Conservation (phyloP, 2,329 filamentous ascomycete species). For the Xylaria sp. region DNA sequence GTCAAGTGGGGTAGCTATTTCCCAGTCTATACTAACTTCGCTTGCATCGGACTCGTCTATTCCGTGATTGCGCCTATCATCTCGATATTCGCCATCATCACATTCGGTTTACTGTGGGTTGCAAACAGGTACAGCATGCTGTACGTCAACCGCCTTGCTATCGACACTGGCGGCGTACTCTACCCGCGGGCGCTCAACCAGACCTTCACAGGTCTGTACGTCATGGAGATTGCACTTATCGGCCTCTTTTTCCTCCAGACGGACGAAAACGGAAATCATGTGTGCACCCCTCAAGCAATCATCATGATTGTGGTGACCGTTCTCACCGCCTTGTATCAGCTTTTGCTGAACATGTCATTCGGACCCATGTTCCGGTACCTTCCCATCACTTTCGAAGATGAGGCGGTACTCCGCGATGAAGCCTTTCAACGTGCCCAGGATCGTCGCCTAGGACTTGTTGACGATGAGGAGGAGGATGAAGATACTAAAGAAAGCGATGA, state of each 20-base stretch:
- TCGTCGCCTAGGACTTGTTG: conserved; percentile 70
- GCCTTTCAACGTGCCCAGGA: conserved; percentile 86
- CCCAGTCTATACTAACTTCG: conserved; percentile 95
- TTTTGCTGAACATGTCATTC: conserved; percentile 84
- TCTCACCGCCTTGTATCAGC: conserved; percentile 81
- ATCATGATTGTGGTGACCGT: conserved; percentile 81
- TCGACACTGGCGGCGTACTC: conserved; percentile 90
- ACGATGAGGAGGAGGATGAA: conserved; percentile 62
- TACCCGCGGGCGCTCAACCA: conserved; percentile 96
- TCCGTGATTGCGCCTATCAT: conserved; percentile 90
- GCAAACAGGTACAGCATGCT: conserved; percentile 97
- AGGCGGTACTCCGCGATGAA: conserved; percentile 89
- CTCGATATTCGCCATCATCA: conserved; percentile 91
- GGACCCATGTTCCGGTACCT: conserved; percentile 87
- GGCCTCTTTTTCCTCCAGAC: conserved; percentile 86
- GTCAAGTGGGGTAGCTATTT: conserved; percentile 95
- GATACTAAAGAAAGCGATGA: conserved; percentile 54
- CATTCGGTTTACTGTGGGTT: conserved; percentile 90
- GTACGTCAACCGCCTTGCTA: conserved; percentile 89
- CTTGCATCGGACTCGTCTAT: conserved; percentile 91
- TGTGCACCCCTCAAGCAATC: conserved; percentile 81
- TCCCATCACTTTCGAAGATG: conserved; percentile 94
- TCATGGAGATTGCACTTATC: conserved; percentile 91
- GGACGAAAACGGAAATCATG: conserved; percentile 63
- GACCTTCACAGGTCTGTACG: conserved; percentile 92